A percentile compares a stretch with the other conserved stretches of the same genome.
Conservation (phyloP, 2,329 filamentous ascomycete species). For the Cryphonectria parasitica region DNA sequence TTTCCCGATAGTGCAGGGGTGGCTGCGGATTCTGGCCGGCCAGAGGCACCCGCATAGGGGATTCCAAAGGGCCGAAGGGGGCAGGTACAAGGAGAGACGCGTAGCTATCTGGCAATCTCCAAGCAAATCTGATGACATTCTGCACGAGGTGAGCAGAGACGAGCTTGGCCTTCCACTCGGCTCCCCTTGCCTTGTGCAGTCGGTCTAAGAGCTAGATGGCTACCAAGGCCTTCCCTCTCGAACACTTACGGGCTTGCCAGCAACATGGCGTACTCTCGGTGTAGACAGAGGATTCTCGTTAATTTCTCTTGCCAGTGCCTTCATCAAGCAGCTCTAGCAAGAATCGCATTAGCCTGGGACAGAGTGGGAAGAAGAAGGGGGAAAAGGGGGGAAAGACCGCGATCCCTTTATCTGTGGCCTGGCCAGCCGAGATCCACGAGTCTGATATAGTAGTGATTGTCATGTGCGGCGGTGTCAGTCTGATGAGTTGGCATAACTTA, state of each 20-base stretch:
- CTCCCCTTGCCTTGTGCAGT: neutral
- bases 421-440: neutral
- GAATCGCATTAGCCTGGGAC: neutral
- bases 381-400: neutral
- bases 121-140: neutral
- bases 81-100: neutral
- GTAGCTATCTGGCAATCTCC: neutral
- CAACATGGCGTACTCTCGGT: neutral
- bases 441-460: neutral
- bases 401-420: neutral
- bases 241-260: neutral
- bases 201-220: neutral
- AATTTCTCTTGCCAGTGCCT: neutral
- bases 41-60: slow-evolving; percentile 5
- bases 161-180: neutral
- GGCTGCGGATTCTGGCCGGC: slow-evolving; percentile 22
- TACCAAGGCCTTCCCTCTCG: too few species aligned
- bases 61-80: slow-evolving; percentile 1
- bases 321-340: neutral
- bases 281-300: neutral
- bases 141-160: neutral
- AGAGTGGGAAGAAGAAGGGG: neutral
- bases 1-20: slow-evolving; percentile 23
- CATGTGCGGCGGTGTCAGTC: neutral
- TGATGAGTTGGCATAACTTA: neutral